phyloP scores from a whole-genome alignment of 305 asterid genomes.

The Andrographis paniculata region DNA sequence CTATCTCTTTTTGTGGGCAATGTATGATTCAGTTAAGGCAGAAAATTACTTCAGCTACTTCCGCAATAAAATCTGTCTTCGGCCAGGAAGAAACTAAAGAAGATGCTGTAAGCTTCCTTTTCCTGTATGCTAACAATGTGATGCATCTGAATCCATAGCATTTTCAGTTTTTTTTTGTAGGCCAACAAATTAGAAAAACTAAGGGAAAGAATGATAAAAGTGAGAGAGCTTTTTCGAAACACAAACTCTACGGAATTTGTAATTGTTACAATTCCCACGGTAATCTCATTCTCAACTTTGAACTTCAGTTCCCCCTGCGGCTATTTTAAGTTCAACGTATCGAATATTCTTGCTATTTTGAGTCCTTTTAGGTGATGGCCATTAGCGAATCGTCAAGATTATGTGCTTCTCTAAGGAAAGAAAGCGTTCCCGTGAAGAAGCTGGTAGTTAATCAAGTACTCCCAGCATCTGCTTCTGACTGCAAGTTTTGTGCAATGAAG shows the following conservation, averaged over 20 bases:
- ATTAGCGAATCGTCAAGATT: conserved; percentile 79
- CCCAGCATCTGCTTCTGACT: conserved; percentile 76
- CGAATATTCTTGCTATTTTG: background rate
- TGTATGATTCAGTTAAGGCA: conserved; percentile 67
- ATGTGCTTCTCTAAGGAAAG: conserved; percentile 78
- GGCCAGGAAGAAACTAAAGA: conserved; percentile 63
- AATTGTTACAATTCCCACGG: conserved; percentile 97
- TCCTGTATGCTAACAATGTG: conserved; percentile 14
- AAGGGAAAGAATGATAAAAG: conserved; percentile 97
- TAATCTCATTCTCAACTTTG: conserved; percentile 23
- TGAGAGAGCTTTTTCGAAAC: conserved; percentile 92
- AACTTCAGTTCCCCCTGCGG: no score
- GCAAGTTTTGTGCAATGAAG: conserved; percentile 90
- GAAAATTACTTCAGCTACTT: conserved; percentile 87
- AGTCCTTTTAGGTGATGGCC: conserved; percentile 97
- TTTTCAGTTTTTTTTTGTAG: conserved; percentile 30
- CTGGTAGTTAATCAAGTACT: conserved; percentile 83
- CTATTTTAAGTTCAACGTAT: conserved; percentile 1
- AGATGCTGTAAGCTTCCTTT: conserved; percentile 56
- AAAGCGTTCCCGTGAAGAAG: conserved; percentile 77
- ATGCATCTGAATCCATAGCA: conserved; percentile 13
- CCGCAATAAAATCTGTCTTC: conserved; percentile 93
- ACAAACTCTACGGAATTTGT: conserved; percentile 81
- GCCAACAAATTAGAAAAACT: conserved; percentile 82
- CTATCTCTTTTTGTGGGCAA: conserved; percentile 12